Evolutionary conservation across 2,329 filamentous ascomycete genomes (phyloP), one percentile per base, ranked within the genome.

Genomic region (Daldinia sp.): DNA sequence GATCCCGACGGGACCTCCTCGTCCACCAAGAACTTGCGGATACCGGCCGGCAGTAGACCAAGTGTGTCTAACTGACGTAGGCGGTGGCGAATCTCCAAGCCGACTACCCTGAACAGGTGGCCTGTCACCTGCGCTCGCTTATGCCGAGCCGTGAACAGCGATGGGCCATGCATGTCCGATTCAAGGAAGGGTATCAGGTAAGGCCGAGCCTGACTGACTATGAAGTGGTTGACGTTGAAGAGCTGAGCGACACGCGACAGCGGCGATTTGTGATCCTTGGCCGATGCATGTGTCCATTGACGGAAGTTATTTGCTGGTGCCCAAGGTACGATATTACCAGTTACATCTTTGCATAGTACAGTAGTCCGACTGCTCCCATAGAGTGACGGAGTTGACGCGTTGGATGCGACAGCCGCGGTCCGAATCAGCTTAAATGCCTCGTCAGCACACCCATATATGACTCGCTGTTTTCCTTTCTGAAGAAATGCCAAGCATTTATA

Each of bases 141-240:
- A 79, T 82, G 88, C 75, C 82, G 87, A 69, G 83, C 88, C 78
- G 83, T 87, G 73, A 83, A 87, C 77, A 85, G 87, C 73, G 88
- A 88, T 0, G 92, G 91, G 4, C 92, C 90, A 79, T 94, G 92
- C 82, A 94, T 89, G 73, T 95, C 92, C 51, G 90, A 92, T 68
- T 91, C 89, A 4, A 97, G 84, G 74, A 97, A 96, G 0, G 94
- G 94, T 30, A 95, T 90, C 15, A 97, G 85, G 79, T 97, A 97
- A 0, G 95, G 95, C 2, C 94, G 87, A 0, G 95, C 94, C 82
- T 98, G 95, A 72, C 92, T 96, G 72, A 98, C 90, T 71, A 98
- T 93, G 81, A 97, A 98, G 82, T 98, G 94, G 77, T 97, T 97
- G 60, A 97, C 93, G 78, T 97, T 97, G 85, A 96, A 96, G 10